phyloP scores from a whole-genome alignment of 2,329 filamentous ascomycete species.

The Stenocarpella maydis region DNA sequence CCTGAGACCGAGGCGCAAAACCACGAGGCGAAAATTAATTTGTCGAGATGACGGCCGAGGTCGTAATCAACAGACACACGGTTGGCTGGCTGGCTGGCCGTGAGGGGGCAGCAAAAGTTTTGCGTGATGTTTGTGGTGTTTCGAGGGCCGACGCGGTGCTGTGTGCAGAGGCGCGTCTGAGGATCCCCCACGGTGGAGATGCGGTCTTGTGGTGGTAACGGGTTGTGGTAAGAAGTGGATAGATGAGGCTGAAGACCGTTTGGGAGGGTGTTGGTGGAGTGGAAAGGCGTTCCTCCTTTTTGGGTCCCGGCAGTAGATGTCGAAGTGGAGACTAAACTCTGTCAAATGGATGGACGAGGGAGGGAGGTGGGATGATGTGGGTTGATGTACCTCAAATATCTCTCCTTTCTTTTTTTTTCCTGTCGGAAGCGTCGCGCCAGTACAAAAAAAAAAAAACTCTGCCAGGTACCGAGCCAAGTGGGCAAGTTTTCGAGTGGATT shows the following conservation, averaged over 20 bases:
- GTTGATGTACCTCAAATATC: conserved; percentile 38
- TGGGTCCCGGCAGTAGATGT: conserved; percentile 36
- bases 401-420: conserved; percentile 35
- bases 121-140: conserved; percentile 28
- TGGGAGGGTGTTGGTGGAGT: conserved; percentile 36
- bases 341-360: conserved; percentile 38
- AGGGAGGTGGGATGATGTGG: conserved; percentile 37
- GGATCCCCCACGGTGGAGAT: conserved; percentile 33
- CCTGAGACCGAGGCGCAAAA: background rate
- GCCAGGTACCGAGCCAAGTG: conserved; percentile 35
- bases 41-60: background rate
- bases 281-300: conserved; percentile 36
- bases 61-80: conserved; percentile 4
- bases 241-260: conserved; percentile 37
- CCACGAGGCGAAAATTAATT: background rate
- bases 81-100: background rate
- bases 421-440: conserved; percentile 32
- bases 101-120: background rate
- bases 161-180: conserved; percentile 31
- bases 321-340: conserved; percentile 37
- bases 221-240: conserved; percentile 36
- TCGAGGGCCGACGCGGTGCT: conserved; percentile 27
- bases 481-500: conserved; percentile 33
- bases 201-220: conserved; percentile 26
- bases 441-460: conserved; percentile 34